Base-by-base conservation (phyloP, 1,284 basidiomycete species). In the Papiliotrema laurentii region DNA sequence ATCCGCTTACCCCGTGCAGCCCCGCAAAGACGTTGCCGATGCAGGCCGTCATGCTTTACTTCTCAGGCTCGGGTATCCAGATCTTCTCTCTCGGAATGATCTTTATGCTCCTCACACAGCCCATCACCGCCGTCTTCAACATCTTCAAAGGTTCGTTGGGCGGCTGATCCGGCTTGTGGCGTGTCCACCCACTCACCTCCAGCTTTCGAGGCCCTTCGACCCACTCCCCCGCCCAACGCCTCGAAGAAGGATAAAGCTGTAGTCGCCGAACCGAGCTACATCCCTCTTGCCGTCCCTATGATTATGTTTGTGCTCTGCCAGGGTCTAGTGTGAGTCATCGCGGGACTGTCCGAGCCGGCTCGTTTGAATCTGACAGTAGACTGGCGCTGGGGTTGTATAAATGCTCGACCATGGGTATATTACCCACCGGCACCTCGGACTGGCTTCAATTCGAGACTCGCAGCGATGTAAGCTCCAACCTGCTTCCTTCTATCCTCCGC, bases 31-130 rank as follows among this genome's bases (percentile, higher is more conserved):
- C 83, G 11, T 79, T 94, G 21, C 90, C 90, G 4, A 93, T 93
- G 90, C 89, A 93, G 67, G 88, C 83, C 2, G 86, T 94, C 76
- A 93, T 94, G 90, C 79, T 94, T 37, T 94, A 93, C 80, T 92
- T 94, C 84, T 92, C 89, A 22, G 90, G 90, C 35, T 85, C 87
- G 24, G 87, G 89, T 38, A 85, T 93, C 11, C 90, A 94, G 73
- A 86, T 94, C 44, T 93, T 93, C 73, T 91, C 88, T 70, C 88
- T 93, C 76, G 89, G 89, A 38, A 92, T 90, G 70, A 86, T 93
- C 31, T 85, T 89, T 66, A 90, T 90, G 87, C 79, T 93, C 11
- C 78, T 93, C 51, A 78, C 87, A 45, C 80, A 82, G 16, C 89
- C 90, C 0, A 81, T 92, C 72, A 85, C 84, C 68, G 89, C 88